Base-by-base conservation (phyloP, 441 rosid genomes). In the Erodium trifolium region DNA sequence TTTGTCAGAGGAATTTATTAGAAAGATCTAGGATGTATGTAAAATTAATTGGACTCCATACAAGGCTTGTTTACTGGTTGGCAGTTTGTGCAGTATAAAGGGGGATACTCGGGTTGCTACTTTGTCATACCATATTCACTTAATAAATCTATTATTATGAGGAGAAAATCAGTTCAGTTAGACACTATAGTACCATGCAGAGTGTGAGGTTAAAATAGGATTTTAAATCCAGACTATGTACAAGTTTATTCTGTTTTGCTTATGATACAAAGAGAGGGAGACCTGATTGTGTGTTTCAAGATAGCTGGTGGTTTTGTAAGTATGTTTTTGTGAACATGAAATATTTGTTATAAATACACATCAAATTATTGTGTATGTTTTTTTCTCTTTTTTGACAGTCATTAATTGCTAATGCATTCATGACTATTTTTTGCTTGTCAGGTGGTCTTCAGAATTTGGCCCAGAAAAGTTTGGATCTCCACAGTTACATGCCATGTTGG, bases 381-480 rank as follows among this genome's bases (percentile, higher is more conserved):
- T 3, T 47, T 12, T 47, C 53, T 47, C 14, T 11, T 47, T 3
- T 47, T 47, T 12, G 53, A 10, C 53, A 47, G 14, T 11, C 53
- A 47, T 47, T 47, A 37, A 47, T 13, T 47, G 53, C n/a, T 47
- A 11, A 47, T 47, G n/a, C 53, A 47, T 47, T 47, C 53, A 47
- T 12, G 14, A 47, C 10, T 47, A n/a, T 12, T 37, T 37, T 47
- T 47, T 47, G 53, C 14, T 71, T 75, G 67, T 80, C 72, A 94
- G 97, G 88, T 94, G 97, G 97, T 94, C 97, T 60, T 83, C 83
- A 2, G 92, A 85, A 82, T 89, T 84, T 79, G 96, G 96, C 76
- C 86, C 85, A 63, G 80, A 75, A 78, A 83, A 72, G 73, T 76
- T 43, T 73, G 97, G 97, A 72, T 77, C 86, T 31, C 94, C 97